Base-by-base conservation (phyloP, 2,329 filamentous ascomycete genomes). In the Neonectria hederae region DNA sequence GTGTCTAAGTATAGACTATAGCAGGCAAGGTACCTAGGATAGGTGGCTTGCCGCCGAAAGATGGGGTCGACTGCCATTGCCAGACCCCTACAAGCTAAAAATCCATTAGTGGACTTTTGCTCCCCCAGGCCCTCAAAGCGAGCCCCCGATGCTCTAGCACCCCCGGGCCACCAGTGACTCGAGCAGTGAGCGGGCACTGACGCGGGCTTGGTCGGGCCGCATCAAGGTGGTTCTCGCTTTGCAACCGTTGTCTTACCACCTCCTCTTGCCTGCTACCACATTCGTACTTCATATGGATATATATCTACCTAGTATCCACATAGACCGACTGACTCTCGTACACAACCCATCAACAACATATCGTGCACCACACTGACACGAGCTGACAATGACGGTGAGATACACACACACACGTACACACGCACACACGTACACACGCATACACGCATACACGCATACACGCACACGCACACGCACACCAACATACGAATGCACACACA, bases 41-140 rank as follows among this genome's bases (percentile, higher is more conserved):
- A 51, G 28, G 10, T 32, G 46, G 24, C 46, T 28, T 49, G 59
- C 62, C 65, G 66, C 69, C 66, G 60, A 70, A 73, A 72, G 68
- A 73, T 70, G 71, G 71, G 71, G 71, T 72, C 63, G 71, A 59
- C 68, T 62, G 43, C 59, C 48, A 49, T 53, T 55, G 26, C 55
- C 60, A 61, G 57, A 61, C 62, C 59, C 59, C 63, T 59, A 62
- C 45, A 59, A 57, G 59, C 54, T 59, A 62, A 54, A 54, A 48
- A 66, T 65, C 67, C 69, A 62, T 72, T 67, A 71, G 65, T 65
- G 59, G 64, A 59, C 48, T 61, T 51, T 64, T 60, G 40, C 55
- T 62, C 49, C 65, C 68, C 48, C 63, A 65, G 59, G 56, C 58
- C 40, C 60, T 53, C 53, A 42, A 21, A 8, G 38, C 52, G 40